Evolutionary conservation across 192 early-diverging fungal species (phyloP).

Genomic region (Linnemannia schmuckeri): DNA sequence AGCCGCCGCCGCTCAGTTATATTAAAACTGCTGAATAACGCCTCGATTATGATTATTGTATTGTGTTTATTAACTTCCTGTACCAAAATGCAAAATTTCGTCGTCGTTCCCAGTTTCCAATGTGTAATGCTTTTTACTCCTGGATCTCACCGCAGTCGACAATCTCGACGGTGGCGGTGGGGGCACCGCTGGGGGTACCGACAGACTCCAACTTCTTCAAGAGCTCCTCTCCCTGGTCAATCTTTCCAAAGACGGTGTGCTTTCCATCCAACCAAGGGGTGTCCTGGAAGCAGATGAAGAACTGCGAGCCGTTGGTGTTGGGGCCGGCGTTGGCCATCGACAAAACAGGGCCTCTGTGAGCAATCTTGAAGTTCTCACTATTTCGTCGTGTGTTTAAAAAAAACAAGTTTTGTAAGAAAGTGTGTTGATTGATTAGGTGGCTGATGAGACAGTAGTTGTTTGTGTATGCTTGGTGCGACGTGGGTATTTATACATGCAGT

Average conservation of each 20-base stretch:
- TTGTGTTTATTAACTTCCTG: not conserved
- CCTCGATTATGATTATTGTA: not conserved
- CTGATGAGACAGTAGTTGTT: not conserved
- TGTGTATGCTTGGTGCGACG: not conserved
- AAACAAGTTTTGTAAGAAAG: not conserved
- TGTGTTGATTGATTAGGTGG: not conserved
- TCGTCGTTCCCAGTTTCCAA: not conserved
- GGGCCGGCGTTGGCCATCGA: constrained; percentile 85
- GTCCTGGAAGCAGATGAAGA: constrained; percentile 56
- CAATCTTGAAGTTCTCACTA: constrained; percentile 91
- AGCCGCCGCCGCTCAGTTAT: too few relatives aligned
- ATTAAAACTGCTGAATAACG: too few relatives aligned
- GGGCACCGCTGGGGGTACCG: constrained; percentile 74
- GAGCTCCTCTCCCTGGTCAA: constrained; percentile 79
- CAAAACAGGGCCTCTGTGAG: constrained; percentile 79
- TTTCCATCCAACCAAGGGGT: constrained; percentile 91
- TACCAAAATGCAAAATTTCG: not conserved
- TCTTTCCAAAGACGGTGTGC: constrained; percentile 94
- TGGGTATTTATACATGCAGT: not conserved
- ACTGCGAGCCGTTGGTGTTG: constrained; percentile 54
- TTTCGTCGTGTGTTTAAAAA: not conserved
- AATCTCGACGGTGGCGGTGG: constrained; percentile 77
- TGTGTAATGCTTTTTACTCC: constrained; percentile 18
- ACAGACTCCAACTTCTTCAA: constrained; percentile 79
- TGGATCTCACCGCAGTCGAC: constrained; percentile 80